Evolutionary conservation across 768 basidiomycete species (phyloP).

Genomic region (Holtermannia corniformis): DNA sequence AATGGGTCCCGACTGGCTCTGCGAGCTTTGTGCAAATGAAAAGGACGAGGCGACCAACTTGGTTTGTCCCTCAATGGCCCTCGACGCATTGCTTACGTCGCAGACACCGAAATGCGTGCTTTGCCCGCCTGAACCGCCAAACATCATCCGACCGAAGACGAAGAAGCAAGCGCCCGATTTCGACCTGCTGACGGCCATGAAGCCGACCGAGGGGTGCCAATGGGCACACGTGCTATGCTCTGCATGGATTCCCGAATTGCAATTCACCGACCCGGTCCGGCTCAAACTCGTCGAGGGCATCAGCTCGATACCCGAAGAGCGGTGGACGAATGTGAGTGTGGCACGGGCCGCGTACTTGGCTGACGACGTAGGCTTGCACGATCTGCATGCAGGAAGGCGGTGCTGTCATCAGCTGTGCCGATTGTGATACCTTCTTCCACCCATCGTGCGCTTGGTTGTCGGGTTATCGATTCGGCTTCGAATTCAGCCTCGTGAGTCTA

Average conservation of each 20-base stretch:
- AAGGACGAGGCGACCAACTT: constrained; percentile 70
- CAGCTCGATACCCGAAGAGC: constrained; percentile 55
- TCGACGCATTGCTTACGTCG: background rate
- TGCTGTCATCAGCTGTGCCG: constrained; percentile 71
- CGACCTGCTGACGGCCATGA: constrained; percentile 58
- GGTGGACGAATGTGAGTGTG: constrained; percentile 62
- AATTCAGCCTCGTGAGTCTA: constrained; percentile 64
- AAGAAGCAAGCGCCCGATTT: constrained; percentile 28
- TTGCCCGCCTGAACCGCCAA: constrained; percentile 62
- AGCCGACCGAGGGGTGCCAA: constrained; percentile 84
- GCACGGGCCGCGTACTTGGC: background rate
- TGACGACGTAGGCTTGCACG: constrained; percentile 53
- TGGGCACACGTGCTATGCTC: constrained; percentile 90
- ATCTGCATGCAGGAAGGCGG: constrained; percentile 63
- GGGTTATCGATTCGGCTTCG: constrained; percentile 81
- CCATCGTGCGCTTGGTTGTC: constrained; percentile 80
- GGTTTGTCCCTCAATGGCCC: constrained; percentile 50
- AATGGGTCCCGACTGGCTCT: constrained; percentile 63
- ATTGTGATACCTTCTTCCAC: constrained; percentile 74
- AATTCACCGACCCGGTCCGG: constrained; percentile 62
- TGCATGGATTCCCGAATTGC: constrained; percentile 75
- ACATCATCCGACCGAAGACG: constrained; percentile 11
- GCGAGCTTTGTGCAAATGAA: constrained; percentile 79
- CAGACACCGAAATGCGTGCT: constrained; percentile 77
- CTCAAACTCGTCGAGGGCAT: constrained; percentile 79